Evolutionary conservation across 306 rosid species (phyloP), one percentile per base, ranked within the genome.

Genomic region (Quillaja saponaria): DNA sequence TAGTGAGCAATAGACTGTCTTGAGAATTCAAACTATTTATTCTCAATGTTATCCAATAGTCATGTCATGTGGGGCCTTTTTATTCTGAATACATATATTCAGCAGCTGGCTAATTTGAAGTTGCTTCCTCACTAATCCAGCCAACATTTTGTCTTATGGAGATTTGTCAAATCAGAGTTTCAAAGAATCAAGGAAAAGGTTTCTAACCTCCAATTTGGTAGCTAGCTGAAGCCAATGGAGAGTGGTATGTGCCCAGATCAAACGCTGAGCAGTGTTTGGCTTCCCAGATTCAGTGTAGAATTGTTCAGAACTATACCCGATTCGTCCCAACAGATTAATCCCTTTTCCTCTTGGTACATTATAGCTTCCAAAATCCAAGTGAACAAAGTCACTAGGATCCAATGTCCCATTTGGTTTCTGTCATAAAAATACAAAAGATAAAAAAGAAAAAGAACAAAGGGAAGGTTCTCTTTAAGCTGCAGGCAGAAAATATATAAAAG

Each of bases 171-270:
- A 40, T 40, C 7, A 6, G 13, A 13, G 7, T 9, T 9, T 40
- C 13, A 40, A 40, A 10, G 45, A 40, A 3, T 40, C n/a, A n/a
- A n/a, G n/a, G n/a, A n/a, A n/a, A n/a, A n/a, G 14, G 14, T 9
- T 9, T 40, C 46, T 40, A 16, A 63, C 68, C 75, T 78, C 58
- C 72, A 73, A 47, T 25, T 52, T 52, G 50, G 72, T 28, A 53
- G 79, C 73, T 39, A 73, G 17, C 8, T 58, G 48, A 34, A 78
- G 76, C 83, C 76, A 78, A 4, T 58, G 33, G 8, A 17, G 50
- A 59, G 35, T 46, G 33, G 49, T 52, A 19, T 73, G 46, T 13
- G 65, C 73, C 79, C 79, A 73, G 58, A 73, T 1, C 60, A 73
- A 34, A 0, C 40, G 34, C 34, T 4, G 37, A 34, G 46, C 64